These are phyloP conservation scores for Boletellus dicymbophilus DNA, from an alignment of 1,284 basidiomycete genomes.

Conservation along the genomic window DNA sequence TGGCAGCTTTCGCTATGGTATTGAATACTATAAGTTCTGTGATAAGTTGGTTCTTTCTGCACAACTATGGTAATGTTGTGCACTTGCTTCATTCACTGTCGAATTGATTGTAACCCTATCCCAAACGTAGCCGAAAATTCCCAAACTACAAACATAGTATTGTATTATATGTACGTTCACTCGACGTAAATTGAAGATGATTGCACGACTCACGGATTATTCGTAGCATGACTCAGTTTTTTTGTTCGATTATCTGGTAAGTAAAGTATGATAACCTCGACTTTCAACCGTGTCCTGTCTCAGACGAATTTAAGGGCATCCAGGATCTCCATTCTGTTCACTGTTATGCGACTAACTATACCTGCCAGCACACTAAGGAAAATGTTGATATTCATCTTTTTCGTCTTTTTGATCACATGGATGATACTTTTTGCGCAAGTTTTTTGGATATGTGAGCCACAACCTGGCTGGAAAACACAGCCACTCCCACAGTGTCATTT, in stretches of 20 bases:
- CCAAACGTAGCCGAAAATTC: background rate
- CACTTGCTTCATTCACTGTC: background rate
- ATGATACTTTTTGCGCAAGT: background rate
- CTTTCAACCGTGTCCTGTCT: background rate
- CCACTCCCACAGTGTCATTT: background rate
- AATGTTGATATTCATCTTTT: background rate
- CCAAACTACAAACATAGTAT: background rate
- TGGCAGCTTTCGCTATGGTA: background rate
- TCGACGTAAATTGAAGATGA: too few species aligned
- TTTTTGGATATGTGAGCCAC: background rate
- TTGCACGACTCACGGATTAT: too few species aligned
- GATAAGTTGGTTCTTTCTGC: constrained; percentile 2
- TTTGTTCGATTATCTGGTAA: too few species aligned
- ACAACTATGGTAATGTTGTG: background rate
- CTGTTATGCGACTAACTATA: background rate
- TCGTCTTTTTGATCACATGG: background rate
- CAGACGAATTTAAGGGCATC: background rate
- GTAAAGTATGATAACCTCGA: too few species aligned
- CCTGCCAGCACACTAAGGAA: background rate
- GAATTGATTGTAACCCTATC: background rate
- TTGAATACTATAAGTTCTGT: background rate
- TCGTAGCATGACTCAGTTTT: too few species aligned
- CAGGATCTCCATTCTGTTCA: background rate
- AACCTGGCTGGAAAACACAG: background rate
- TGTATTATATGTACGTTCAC: too few species aligned